Base-by-base conservation (phyloP, 1,284 basidiomycete species). In the Fomes fomentarius region DNA sequence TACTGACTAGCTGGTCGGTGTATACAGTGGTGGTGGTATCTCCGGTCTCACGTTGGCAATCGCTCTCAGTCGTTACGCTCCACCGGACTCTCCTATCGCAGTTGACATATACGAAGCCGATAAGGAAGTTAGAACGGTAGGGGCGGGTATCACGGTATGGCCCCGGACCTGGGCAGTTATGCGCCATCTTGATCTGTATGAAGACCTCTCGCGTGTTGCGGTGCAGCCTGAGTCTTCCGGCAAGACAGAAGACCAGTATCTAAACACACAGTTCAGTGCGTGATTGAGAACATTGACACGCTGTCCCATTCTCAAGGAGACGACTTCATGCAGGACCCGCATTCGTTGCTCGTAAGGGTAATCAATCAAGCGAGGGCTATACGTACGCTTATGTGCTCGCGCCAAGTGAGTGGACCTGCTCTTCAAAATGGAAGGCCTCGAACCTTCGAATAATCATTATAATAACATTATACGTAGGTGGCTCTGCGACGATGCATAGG, bases 71-170 rank as follows among this genome's bases (percentile, higher is more conserved):
- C 66, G 64, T 47, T 67, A 66, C 41, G 51, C 58, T 26, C 54
- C 59, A 7, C 43, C 59, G 3, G 56, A 63, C 6, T 53, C 66
- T 11, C 56, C 55, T 0, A 52, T 74, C 14, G 51, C 62, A 21
- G 56, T 67, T 11, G 65, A 71, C 46, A 57, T 76, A 10, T 76
- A 74, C 42, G 74, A 76, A 52, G 63, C 67, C 0, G 66, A 64
- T 9, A 44, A 67, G 11, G 66, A 71, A 40, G 65, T 75, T 15
- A 66, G 66, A 0, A 66, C 69, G 11, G 63, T 67, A 9, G 73
- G 74, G 0, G 68, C 70, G 3, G 73, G 69, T 1, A 70, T 74
- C 25, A 66, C 68, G 0, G 66, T 74, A 7, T 75, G 71, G 73
- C 71, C 72, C 34, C 66, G 72, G 17, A 73, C 73, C 1, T 73